These are phyloP conservation scores for Eleusine indica DNA, from an alignment of 176 grass and related monocot genomes.

Conservation along the genomic window DNA sequence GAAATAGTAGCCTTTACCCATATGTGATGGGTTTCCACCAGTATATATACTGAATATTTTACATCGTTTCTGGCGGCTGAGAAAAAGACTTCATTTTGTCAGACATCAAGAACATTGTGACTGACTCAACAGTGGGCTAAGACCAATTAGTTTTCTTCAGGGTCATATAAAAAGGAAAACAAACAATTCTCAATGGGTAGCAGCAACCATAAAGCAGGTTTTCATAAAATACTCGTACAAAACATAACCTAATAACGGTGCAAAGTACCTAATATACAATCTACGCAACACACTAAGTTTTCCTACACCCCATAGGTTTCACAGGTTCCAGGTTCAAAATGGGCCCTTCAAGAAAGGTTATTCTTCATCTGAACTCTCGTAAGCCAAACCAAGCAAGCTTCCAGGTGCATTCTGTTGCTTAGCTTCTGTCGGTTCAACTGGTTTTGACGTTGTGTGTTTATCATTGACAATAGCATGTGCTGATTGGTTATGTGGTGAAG, in stretches of 20 bases:
- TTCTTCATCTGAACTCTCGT: slow-evolving; percentile 80
- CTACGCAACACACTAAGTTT: slow-evolving; percentile 12
- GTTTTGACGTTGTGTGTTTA: slow-evolving; percentile 21
- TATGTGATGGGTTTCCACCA: background rate
- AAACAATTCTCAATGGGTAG: background rate
- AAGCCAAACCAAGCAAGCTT: slow-evolving; percentile 84
- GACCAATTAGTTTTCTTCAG: background rate
- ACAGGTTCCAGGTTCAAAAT: background rate
- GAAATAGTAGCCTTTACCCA: background rate
- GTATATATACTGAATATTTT: background rate
- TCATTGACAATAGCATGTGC: background rate
- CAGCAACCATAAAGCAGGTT: background rate
- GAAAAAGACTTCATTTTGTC: background rate
- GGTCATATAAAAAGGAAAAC: background rate
- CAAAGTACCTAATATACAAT: slow-evolving; percentile 43
- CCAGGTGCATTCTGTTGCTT: slow-evolving; percentile 36
- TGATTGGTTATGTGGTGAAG: background rate
- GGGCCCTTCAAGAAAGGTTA: slow-evolving; percentile 17
- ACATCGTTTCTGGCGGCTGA: background rate
- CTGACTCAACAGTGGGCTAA: background rate
- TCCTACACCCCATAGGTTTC: background rate
- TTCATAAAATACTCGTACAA: slow-evolving; percentile 14
- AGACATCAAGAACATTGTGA: background rate
- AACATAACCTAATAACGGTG: slow-evolving; percentile 30
- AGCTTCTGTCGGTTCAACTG: slow-evolving; percentile 24